Evolutionary conservation across 2,329 filamentous ascomycete genomes (phyloP), one percentile per base, ranked within the genome.

Genomic region (Alternaria sp.): DNA sequence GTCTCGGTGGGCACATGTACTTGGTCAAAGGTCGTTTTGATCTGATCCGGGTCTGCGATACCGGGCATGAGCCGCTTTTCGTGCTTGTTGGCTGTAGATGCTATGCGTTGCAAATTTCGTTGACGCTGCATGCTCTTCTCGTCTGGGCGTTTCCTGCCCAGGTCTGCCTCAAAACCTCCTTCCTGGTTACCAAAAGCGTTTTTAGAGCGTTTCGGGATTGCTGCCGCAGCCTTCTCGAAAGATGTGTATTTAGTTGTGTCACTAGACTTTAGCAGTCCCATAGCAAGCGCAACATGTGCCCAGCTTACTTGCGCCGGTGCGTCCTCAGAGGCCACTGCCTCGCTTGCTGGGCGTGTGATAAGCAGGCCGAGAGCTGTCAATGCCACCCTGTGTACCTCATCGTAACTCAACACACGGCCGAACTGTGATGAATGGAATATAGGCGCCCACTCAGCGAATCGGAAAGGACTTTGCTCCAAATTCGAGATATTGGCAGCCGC

Each of bases 21-120:
- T 76, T 97, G 92, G 23, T 88, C 85, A 76, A 98, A 99, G 0
- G 93, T 96, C 0, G 92, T 96, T 65, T 89, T 89, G 68, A 99
- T 93, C 72, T 91, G 91, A 50, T 90, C 85, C 7, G 92, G 88
- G 74, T 97, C 89, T 36, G 97, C 89, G 4, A 98, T 90, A 10
- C 95, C 93, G 4, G 88, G 87, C 49, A 97, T 83, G 8, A 99
- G 85, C 70, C 90, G 91, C 78, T 93, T 92, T 79, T 98, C 96
- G 68, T 97, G 90, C 55, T 89, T 85, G 60, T 91, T 93, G 70
- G 76, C 76, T 17, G 57, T 71, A n/a, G 47, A 26, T 10, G 65
- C 59, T 30, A 79, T 73, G 11, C 62, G 72, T 28, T 72, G 61
- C 87, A 89, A 45, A 84, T 88, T 71, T 84, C 84, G 65, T 83